Conservation (phyloP, 441 rosid species). For the Populus hybrid region DNA sequence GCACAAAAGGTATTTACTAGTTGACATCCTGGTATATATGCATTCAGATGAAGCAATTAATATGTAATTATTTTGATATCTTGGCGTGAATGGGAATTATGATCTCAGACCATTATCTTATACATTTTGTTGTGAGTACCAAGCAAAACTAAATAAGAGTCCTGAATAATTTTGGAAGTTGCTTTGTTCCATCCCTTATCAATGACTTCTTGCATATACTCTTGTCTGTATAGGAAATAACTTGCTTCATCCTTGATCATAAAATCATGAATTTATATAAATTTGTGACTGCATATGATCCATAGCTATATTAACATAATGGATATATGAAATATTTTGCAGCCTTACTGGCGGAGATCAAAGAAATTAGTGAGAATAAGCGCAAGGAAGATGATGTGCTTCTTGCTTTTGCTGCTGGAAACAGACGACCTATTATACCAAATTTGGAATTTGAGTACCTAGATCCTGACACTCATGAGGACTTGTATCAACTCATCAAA, state of each 20-base stretch:
- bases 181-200: neutral
- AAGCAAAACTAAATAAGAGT: neutral
- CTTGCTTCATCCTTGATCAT: neutral
- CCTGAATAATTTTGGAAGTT: neutral
- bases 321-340: conserved; percentile 27
- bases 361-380: conserved; percentile 82
- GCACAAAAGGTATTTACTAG: conserved; percentile 74
- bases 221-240: neutral
- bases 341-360: conserved; percentile 89
- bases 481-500: conserved; percentile 89
- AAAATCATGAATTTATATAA: neutral
- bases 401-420: conserved; percentile 91
- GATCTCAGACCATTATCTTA: neutral
- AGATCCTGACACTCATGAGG: conserved; percentile 89
- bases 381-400: conserved; percentile 77
- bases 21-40: neutral
- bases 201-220: neutral
- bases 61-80: neutral
- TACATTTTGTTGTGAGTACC: neutral
- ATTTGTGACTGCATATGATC: neutral
- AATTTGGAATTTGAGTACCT: conserved; percentile 79
- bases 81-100: neutral
- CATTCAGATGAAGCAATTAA: neutral
- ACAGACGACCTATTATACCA: conserved; percentile 59
- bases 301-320: neutral